Base-by-base conservation (phyloP, 768 basidiomycete genomes). In the Hericium coralloides region DNA sequence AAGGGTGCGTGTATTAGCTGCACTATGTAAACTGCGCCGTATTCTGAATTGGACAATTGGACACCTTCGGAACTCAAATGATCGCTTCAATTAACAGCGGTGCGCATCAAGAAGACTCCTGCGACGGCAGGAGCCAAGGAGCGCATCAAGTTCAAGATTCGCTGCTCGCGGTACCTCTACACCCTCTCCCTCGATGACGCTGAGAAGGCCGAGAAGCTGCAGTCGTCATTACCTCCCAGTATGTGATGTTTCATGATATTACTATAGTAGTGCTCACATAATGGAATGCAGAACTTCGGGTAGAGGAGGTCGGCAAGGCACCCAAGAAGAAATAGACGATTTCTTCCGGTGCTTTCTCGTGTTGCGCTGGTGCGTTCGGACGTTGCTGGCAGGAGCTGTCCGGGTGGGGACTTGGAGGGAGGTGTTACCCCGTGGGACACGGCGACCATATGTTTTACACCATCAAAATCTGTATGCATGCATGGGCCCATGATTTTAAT, bases 141-240 rank as follows among this genome's bases (percentile, higher is more conserved):
- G 38, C 79, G 84, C 74, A 95, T 90, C 70, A 99, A 98, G 78
- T 98, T 98, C 85, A 99, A 99, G 83, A 84, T 99, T 70, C 83
- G 97, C 72, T 98, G 95, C 79, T 88, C 90, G 59, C 82, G 90
- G 72, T 94, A 94, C 74, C 86, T 95, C 60, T 99, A 99, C 86
- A 98, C 97, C n/a, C 83, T 98, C 62, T 83, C 85, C 60, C 73
- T 98, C 70, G 89, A 93, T 71, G 97, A 99, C 77, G 84, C 91
- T 68, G 94, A 97, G 73, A 98, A 98, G 81, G 95, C 97, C 41
- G 94, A 97, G 73, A 99, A 98, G 80, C 84, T 99, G 66, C 84
- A 87, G 79, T 91, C 91, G 79, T 87, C 85, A 68, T 79, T 99
- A 53, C 95, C 95, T 54, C 97, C 97, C 67, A 92, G 95, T 95